These are phyloP conservation scores for Leccinellum luteum DNA, from an alignment of 768 basidiomycete species.

Conservation along the genomic window DNA sequence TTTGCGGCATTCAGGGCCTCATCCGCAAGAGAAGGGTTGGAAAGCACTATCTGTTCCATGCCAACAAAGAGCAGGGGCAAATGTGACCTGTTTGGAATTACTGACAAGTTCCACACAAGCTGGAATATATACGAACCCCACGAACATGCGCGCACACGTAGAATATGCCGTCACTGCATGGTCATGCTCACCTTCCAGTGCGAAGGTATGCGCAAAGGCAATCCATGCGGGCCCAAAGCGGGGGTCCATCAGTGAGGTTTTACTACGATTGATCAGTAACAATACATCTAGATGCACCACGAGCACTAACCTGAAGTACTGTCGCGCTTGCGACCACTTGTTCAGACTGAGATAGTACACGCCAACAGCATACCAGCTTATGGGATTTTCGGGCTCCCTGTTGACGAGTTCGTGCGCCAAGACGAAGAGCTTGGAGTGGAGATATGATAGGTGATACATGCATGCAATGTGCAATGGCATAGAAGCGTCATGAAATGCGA, in stretches of 20 bases:
- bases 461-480: slow-evolving; percentile 95
- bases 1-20: slow-evolving; percentile 85
- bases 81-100: slow-evolving; percentile 73
- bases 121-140: slow-evolving; percentile 60
- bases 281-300: neutral
- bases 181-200: slow-evolving; percentile 96
- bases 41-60: slow-evolving; percentile 95
- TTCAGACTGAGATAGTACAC: slow-evolving; percentile 89
- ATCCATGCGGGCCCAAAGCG: slow-evolving; percentile 97
- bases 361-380: slow-evolving; percentile 98
- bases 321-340: slow-evolving; percentile 88
- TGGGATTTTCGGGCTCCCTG: slow-evolving; percentile 85
- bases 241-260: slow-evolving; percentile 95
- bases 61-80: slow-evolving; percentile 93
- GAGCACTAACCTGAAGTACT: slow-evolving; percentile 84
- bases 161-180: slow-evolving; percentile 98
- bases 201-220: slow-evolving; percentile 96
- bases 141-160: slow-evolving; percentile 92
- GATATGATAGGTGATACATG: slow-evolving; percentile 92
- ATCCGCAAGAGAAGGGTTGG: slow-evolving; percentile 76
- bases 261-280: slow-evolving; percentile 46
- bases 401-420: slow-evolving; percentile 96
- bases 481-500: slow-evolving; percentile 84
- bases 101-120: neutral
- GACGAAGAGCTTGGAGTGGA: slow-evolving; percentile 92